Base-by-base conservation (phyloP, 2,329 filamentous ascomycete genomes). In the Ophiocordyceps camponoti-leonardi region DNA sequence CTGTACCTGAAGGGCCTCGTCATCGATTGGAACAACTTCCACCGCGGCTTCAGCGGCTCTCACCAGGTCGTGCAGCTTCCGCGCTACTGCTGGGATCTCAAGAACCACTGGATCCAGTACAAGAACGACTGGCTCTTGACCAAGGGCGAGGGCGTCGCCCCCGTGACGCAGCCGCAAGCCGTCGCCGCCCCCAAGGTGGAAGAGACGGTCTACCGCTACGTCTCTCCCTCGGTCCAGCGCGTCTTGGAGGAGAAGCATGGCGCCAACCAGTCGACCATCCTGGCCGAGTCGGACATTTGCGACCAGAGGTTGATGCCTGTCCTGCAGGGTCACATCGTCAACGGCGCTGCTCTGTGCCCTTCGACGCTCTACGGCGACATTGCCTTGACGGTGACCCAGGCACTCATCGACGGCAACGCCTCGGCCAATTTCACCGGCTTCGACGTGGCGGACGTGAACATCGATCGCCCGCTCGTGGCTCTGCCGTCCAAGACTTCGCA, bases 61-160 rank as follows among this genome's bases (percentile, higher is more conserved):
- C 44, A 47, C 18, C 41, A 46, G 11, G 46, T 86, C 13, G 60
- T 85, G 6, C 63, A 73, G 2, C 65, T 87, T 1, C 83, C 83
- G 0, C 72, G 73, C 3, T 88, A 87, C 56, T 71, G 70, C 1
- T 88, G 82, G 62, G 80, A 87, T 53, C 67, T 77, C 53, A 86
- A 86, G 67, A 79, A 75, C 51, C 86, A 86, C 59, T 79, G 75
- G 74, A 67, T 77, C 28, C 64, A 71, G 52, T 78, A 77, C 52
- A 62, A 71, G 46, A 81, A 83, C 48, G 79, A 86, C 59, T 86
- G 80, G 79, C 72, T 72, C 12, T 66, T 86, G n/a, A 37, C 40
- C 18, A 45, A 45, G 39, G 44, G 44, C 8, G 44, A 35, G 26
- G 37, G 37, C 3, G 8, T 28, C 14, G 43, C 23, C 8, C 23